These are phyloP conservation scores for Monosporascus cannonballus DNA, from an alignment of 2,329 filamentous ascomycete species.

Conservation along the genomic window DNA sequence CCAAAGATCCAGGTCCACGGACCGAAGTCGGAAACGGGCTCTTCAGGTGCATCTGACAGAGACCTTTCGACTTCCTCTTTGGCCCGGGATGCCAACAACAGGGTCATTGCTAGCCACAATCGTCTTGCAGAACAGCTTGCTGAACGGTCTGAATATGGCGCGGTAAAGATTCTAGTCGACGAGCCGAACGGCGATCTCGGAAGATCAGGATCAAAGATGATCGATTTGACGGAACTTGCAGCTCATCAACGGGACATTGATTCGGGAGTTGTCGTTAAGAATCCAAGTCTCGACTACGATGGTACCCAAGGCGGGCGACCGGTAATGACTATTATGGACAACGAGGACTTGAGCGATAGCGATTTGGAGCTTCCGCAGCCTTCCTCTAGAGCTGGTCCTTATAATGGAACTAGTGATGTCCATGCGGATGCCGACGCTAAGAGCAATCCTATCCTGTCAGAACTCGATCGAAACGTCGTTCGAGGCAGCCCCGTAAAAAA, in stretches of 20 bases:
- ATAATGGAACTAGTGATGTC: slow-evolving; percentile 14
- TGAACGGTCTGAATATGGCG: slow-evolving; percentile 2
- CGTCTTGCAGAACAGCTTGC: slow-evolving; percentile 3
- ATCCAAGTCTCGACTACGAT: slow-evolving; percentile 11
- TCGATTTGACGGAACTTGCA: slow-evolving; percentile 5
- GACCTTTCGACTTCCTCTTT: slow-evolving; percentile 10
- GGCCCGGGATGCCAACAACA: slow-evolving; percentile 3
- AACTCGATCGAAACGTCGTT: slow-evolving; percentile 23
- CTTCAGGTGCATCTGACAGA: slow-evolving; percentile 3
- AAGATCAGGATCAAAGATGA: slow-evolving; percentile 3
- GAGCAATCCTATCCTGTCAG: slow-evolving; percentile 13
- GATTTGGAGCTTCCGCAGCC: neutral
- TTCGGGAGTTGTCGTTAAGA: slow-evolving; percentile 5
- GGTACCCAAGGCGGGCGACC: slow-evolving; percentile 7
- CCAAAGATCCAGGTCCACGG: slow-evolving; percentile 22
- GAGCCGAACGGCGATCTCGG: slow-evolving; percentile 8
- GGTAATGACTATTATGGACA: neutral
- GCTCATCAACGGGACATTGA: slow-evolving; percentile 7
- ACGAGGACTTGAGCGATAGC: neutral
- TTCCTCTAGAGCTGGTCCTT: slow-evolving; percentile 4
- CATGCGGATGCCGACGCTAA: slow-evolving; percentile 1
- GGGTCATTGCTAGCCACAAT: slow-evolving; percentile 1
- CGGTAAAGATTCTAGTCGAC: slow-evolving; percentile 14
- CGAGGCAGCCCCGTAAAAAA: slow-evolving; percentile 14
- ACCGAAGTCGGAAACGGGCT: slow-evolving; percentile 17